Evolutionary conservation across 352 stramenopile species (phyloP).

Genomic region (Globisporangium alternatum): DNA sequence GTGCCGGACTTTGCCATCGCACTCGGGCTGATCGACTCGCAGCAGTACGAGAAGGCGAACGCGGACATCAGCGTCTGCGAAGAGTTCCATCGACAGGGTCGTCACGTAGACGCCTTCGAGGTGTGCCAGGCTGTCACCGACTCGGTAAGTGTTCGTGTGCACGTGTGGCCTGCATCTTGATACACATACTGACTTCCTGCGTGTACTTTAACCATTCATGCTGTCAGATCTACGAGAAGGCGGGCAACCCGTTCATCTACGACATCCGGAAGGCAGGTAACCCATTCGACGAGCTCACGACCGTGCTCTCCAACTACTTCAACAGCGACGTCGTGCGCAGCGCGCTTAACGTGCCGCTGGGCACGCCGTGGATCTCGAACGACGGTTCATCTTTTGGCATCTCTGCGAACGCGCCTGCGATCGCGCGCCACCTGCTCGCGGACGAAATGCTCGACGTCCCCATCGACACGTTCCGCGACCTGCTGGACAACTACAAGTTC

Average conservation of each 20-base stretch:
- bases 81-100: slow-evolving; percentile 67
- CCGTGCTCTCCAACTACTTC: slow-evolving; percentile 72
- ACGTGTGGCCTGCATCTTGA: not conserved
- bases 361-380: slow-evolving; percentile 63
- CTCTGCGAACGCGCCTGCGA: slow-evolving; percentile 42
- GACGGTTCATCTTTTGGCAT: slow-evolving; percentile 59
- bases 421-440: slow-evolving; percentile 66
- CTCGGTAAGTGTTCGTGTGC: slow-evolving; percentile 21
- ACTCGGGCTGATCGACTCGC: slow-evolving; percentile 76
- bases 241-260: slow-evolving; percentile 84
- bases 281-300: slow-evolving; percentile 51
- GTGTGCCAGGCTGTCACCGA: slow-evolving; percentile 68
- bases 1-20: slow-evolving; percentile 80
- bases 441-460: slow-evolving; percentile 81
- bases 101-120: slow-evolving; percentile 69
- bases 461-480: slow-evolving; percentile 69
- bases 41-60: slow-evolving; percentile 78
- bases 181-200: not conserved
- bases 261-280: slow-evolving; percentile 70
- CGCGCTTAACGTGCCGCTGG: slow-evolving; percentile 80
- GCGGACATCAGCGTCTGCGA: slow-evolving; percentile 73
- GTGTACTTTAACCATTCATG: not conserved
- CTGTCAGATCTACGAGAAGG: slow-evolving; percentile 61
- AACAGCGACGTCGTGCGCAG: slow-evolving; percentile 74
- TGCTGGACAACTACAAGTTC: slow-evolving; percentile 83